Conservation (phyloP, 495 filamentous ascomycete species). For the Aspergillus nanangensis region DNA sequence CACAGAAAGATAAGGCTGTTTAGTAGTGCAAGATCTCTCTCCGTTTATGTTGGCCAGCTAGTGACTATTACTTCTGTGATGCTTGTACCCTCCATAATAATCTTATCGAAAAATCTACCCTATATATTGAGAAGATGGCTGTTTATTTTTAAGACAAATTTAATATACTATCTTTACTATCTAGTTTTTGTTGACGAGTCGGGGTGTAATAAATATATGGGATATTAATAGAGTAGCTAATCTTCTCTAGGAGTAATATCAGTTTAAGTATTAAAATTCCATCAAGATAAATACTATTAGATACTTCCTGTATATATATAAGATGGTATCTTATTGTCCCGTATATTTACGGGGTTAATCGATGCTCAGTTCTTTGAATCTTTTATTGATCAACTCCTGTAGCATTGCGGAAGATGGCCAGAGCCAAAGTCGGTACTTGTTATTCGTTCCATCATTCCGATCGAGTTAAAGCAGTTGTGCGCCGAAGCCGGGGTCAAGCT, state of each 20-base stretch:
- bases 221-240: neutral
- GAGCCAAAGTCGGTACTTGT: neutral
- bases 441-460: conserved; percentile 4
- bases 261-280: neutral
- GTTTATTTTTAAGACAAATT: neutral
- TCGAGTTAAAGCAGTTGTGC: conserved; percentile 1
- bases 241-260: neutral
- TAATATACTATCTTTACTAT: neutral
- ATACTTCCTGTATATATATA: neutral
- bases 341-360: neutral
- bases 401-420: neutral
- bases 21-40: neutral
- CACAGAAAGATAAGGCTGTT: neutral
- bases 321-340: neutral
- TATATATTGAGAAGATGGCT: neutral
- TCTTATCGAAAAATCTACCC: neutral
- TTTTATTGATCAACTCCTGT: neutral
- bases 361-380: neutral
- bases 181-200: neutral
- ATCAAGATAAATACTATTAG: neutral
- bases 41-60: neutral
- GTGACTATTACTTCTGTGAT: neutral
- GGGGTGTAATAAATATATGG: neutral
- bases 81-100: neutral
- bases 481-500: conserved; percentile 5